Percentiles rank a stretch among this genome's conserved stretches.
These are phyloP conservation scores for Starmerella asiatica DNA, from an alignment of 805 yeast species.

Conservation along the genomic window DNA sequence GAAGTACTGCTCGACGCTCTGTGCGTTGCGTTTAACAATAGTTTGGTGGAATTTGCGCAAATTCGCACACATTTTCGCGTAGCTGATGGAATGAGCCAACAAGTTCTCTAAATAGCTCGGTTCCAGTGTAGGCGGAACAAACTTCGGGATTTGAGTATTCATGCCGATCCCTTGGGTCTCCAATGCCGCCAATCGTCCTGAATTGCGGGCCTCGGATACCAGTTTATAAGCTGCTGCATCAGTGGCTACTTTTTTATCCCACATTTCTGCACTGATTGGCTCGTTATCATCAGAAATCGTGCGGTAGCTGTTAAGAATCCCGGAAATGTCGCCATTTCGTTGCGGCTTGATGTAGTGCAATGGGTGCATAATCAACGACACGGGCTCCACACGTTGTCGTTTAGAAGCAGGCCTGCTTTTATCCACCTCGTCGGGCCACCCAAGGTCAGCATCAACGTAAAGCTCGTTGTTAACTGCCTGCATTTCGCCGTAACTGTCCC, in stretches of 20 bases:
- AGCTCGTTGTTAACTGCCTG: not conserved
- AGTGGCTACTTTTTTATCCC: slow-evolving; percentile 37
- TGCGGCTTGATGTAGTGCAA: slow-evolving; percentile 38
- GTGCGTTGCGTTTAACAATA: slow-evolving; percentile 59
- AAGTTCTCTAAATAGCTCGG: slow-evolving; percentile 60
- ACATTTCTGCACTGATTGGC: slow-evolving; percentile 26
- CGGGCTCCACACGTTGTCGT: slow-evolving; percentile 24
- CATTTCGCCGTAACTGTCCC: no score
- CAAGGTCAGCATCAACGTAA: slow-evolving; percentile 13
- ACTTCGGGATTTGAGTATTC: slow-evolving; percentile 28
- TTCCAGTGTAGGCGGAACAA: slow-evolving; percentile 35
- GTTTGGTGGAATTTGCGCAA: slow-evolving; percentile 49
- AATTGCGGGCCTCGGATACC: slow-evolving; percentile 36
- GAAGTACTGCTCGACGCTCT: slow-evolving; percentile 75
- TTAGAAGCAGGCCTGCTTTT: slow-evolving; percentile 1
- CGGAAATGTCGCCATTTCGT: slow-evolving; percentile 30
- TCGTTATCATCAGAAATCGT: slow-evolving; percentile 53
- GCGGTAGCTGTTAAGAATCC: slow-evolving; percentile 42
- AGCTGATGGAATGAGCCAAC: slow-evolving; percentile 57
- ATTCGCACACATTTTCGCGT: slow-evolving; percentile 58
- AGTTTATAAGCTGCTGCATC: slow-evolving; percentile 36
- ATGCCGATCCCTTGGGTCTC: slow-evolving; percentile 24
- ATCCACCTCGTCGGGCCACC: slow-evolving; percentile 11
- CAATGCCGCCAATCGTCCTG: slow-evolving; percentile 22
- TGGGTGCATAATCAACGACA: slow-evolving; percentile 42